phyloP scores from a whole-genome alignment of 1,284 basidiomycete genomes.

The Schizophyllum amplum region DNA sequence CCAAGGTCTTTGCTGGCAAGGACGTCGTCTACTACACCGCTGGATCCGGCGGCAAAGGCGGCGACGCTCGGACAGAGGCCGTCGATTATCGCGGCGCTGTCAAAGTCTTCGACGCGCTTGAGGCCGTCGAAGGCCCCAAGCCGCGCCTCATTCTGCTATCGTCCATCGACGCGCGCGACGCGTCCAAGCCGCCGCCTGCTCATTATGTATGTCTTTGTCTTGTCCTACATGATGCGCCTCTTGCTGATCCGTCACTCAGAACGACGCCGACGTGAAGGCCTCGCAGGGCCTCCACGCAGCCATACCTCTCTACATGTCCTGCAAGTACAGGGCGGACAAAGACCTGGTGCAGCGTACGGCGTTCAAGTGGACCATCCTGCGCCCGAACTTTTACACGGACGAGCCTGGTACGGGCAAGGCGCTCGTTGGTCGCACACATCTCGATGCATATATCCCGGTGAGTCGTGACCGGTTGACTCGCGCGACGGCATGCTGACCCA shows the following conservation, averaged over 20 bases:
- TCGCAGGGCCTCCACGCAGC: slow-evolving; percentile 37
- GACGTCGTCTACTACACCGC: slow-evolving; percentile 59
- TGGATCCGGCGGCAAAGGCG: slow-evolving; percentile 65
- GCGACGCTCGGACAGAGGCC: slow-evolving; percentile 50
- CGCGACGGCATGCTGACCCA: background rate
- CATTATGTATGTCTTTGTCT: slow-evolving; percentile 41
- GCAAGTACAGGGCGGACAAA: slow-evolving; percentile 67
- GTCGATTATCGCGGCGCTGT: slow-evolving; percentile 70
- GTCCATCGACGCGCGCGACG: slow-evolving; percentile 56
- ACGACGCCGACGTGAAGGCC: slow-evolving; percentile 35
- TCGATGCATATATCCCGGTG: slow-evolving; percentile 42
- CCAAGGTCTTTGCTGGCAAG: slow-evolving; percentile 38
- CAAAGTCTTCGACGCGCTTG: slow-evolving; percentile 68
- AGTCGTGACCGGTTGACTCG: slow-evolving; percentile 17
- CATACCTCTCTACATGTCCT: slow-evolving; percentile 45
- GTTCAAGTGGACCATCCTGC: slow-evolving; percentile 66
- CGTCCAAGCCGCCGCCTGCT: slow-evolving; percentile 34
- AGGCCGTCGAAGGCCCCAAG: slow-evolving; percentile 36
- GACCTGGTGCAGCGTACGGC: slow-evolving; percentile 47
- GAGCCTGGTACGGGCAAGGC: slow-evolving; percentile 46
- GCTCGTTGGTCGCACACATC: slow-evolving; percentile 47
- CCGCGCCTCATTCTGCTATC: slow-evolving; percentile 58
- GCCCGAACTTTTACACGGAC: slow-evolving; percentile 54
- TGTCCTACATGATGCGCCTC: background rate
- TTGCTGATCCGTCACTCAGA: slow-evolving; percentile 22